Base-by-base conservation (phyloP, 225 moss, liverwort and hornwort species). In the Takakia lepidozioides region DNA sequence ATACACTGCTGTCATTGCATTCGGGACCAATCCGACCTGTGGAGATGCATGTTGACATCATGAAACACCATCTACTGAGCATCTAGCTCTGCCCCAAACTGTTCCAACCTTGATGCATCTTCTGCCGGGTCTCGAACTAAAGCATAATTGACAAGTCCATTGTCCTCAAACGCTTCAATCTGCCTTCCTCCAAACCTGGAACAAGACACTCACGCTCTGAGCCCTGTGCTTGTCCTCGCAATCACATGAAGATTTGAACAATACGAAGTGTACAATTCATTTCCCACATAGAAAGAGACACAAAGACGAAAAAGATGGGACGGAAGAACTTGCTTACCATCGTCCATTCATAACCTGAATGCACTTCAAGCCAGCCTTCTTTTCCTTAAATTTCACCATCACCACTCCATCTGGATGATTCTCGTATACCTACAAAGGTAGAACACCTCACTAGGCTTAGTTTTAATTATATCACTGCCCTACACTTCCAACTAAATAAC, bases 381-480 rank as follows among this genome's bases (percentile, higher is more conserved):
- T 91, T 61, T 85, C 85, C 61, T 91, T 98, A 40, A 91, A 98
- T 58, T 91, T 98, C 52, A 98, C 98, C 98, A 91, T 98, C 25
- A 91, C 91, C 54, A 98, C 98, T 50, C 98, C 98, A 24, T 98
- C 91, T 15, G 98, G 98, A 55, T 98, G 98, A 69, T 91, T 75
- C 48, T 98, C 98, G 49, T 98, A 98, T 6, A 98, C 95, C 90
- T 93, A 60, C 49, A 62, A 19, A 50, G 22, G 49, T 35, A 61
- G 51, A 43, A 43, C 49, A 55, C 34, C 10, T 15, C 29, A 34
- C 19, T 16, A 35, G 27, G 36, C n/a, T n/a, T n/a, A n/a, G n/a
- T n/a, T n/a, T n/a, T n/a, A n/a, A n/a, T n/a, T n/a, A n/a, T n/a
- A n/a, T n/a, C n/a, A n/a, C n/a, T n/a, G n/a, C n/a, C n/a, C n/a